A percentile compares a stretch with the other conserved stretches of the same genome.
Evolutionary conservation across 2,329 filamentous ascomycete genomes (phyloP).

Genomic region (Graphilbum sp.): DNA sequence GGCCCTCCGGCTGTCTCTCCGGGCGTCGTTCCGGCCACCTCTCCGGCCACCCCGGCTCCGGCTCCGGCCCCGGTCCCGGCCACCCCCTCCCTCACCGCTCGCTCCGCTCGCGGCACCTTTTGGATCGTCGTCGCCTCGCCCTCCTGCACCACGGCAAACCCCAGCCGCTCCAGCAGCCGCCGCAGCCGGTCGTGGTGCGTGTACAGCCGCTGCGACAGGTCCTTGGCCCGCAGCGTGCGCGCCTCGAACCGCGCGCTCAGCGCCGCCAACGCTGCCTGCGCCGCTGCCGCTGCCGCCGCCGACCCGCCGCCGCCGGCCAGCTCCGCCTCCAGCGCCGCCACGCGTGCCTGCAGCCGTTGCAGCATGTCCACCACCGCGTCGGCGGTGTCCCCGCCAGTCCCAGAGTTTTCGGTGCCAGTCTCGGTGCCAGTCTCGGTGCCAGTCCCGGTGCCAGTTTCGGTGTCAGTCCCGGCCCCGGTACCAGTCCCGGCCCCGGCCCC

Average conservation of each 20-base stretch:
- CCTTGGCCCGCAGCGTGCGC: constrained; percentile 58
- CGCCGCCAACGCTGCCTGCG: constrained; percentile 29
- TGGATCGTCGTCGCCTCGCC: constrained; percentile 60
- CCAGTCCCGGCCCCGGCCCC: no score
- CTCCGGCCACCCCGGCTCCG: background rate
- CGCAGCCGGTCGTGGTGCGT: constrained; percentile 71
- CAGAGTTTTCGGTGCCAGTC: no score
- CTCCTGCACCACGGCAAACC: constrained; percentile 64
- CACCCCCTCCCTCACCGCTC: constrained; percentile 39
- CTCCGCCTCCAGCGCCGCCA: no score
- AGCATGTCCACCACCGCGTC: no score
- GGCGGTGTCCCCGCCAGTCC: no score
- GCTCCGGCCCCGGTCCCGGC: constrained; percentile 14
- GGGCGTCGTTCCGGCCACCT: background rate
- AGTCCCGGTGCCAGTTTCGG: no score
- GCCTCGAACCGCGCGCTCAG: constrained; percentile 45
- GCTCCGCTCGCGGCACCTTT: constrained; percentile 46
- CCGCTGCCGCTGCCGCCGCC: constrained; percentile 45
- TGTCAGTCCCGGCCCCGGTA: no score
- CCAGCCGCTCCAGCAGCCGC: constrained; percentile 70
- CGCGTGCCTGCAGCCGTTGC: no score
- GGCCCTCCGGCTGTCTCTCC: background rate
- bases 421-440: no score
- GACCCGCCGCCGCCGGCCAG: constrained; percentile 47
- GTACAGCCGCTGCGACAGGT: constrained; percentile 71